These are phyloP conservation scores for Amyloporia xantha DNA, from an alignment of 768 basidiomycete genomes.

Conservation along the genomic window DNA sequence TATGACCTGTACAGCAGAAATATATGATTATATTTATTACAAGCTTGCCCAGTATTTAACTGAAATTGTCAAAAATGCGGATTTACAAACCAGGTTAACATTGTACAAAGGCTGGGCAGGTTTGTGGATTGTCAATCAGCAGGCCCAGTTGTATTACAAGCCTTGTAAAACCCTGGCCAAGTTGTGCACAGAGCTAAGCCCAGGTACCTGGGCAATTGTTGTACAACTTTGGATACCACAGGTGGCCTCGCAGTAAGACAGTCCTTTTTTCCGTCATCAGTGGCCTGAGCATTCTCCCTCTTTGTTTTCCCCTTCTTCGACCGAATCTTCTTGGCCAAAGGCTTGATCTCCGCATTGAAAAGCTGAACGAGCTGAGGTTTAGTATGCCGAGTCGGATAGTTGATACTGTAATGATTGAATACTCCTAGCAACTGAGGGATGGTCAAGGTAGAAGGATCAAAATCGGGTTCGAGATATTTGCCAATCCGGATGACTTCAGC, in stretches of 20 bases:
- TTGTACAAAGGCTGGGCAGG: conserved; percentile 47
- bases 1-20: no score
- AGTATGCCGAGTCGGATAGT: conserved; percentile 66
- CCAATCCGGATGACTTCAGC: conserved; percentile 68
- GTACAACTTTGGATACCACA: no score
- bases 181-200: no score
- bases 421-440: conserved; percentile 78
- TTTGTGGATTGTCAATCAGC: no score
- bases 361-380: conserved; percentile 70
- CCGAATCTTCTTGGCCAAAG: no score
- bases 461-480: conserved; percentile 74
- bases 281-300: conserved; percentile 63
- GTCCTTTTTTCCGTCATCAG: conserved; percentile 78
- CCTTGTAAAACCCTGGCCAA: no score
- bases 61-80: no score
- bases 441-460: conserved; percentile 67
- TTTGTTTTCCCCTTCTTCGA: conserved; percentile 60
- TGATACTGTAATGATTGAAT: conserved; percentile 69
- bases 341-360: conserved; percentile 74
- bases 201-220: no score
- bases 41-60: no score
- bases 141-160: no score
- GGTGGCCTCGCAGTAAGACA: conserved; percentile 78
- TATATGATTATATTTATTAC: no score
- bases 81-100: conserved; percentile 37